These are phyloP conservation scores for Cadophora sp. DNA, from an alignment of 2,329 filamentous ascomycete species.

Conservation along the genomic window DNA sequence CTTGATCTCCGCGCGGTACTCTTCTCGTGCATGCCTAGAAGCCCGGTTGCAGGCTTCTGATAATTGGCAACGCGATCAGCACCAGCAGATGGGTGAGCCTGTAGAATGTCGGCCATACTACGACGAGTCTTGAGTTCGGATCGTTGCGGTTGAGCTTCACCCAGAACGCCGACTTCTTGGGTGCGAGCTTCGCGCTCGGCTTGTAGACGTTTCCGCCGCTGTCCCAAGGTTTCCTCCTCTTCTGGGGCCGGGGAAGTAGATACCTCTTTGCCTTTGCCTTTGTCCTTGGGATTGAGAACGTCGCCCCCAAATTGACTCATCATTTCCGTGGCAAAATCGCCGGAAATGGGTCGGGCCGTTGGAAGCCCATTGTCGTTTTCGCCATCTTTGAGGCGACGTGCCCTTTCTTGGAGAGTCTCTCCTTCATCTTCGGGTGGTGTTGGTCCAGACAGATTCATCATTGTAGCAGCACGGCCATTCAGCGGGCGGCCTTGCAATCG, in stretches of 20 bases:
- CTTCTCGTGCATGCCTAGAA: constrained; percentile 44
- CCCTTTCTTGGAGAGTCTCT: constrained; percentile 72
- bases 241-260: constrained; percentile 50
- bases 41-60: constrained; percentile 38
- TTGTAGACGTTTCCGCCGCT: constrained; percentile 76
- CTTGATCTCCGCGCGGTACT: constrained; percentile 35
- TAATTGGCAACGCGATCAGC: constrained; percentile 29
- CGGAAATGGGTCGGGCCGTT: constrained; percentile 60
- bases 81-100: constrained; percentile 55
- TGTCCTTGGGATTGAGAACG: constrained; percentile 47
- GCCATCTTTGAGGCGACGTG: constrained; percentile 65
- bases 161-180: constrained; percentile 54
- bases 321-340: constrained; percentile 72
- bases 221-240: constrained; percentile 80
- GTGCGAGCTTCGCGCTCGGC: constrained; percentile 70
- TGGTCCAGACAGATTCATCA: constrained; percentile 35
- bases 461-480: constrained; percentile 39
- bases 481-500: constrained; percentile 39
- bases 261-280: constrained; percentile 45
- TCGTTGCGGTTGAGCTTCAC: constrained; percentile 20
- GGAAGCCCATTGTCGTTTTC: constrained; percentile 50
- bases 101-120: constrained; percentile 54
- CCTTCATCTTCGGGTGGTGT: constrained; percentile 52
- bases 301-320: constrained; percentile 67
- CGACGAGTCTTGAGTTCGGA: constrained; percentile 47